phyloP scores from a whole-genome alignment of 208 protist genomes.

The Acanthamoeba healyi region DNA sequence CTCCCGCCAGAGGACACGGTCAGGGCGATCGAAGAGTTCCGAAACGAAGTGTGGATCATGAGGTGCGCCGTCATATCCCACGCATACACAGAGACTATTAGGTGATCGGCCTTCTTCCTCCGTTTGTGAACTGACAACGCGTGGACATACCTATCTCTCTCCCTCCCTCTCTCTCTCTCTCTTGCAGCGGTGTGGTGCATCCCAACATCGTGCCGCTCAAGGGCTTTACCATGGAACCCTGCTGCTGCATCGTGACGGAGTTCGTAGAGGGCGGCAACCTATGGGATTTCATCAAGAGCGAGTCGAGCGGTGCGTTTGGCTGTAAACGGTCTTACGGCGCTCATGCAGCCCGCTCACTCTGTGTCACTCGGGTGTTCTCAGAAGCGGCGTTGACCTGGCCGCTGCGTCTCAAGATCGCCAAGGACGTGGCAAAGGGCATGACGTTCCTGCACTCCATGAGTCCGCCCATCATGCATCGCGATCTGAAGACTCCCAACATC shows the following conservation, averaged over 20 bases:
- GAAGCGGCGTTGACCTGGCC: conserved; percentile 9
- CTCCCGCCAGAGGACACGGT: conserved; percentile 26
- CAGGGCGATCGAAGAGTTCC: conserved; percentile 52
- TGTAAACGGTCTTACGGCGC: too few relatives aligned
- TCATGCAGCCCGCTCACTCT: too few relatives aligned
- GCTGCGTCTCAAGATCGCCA: conserved; percentile 79
- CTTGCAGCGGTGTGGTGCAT: conserved; percentile 67
- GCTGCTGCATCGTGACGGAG: conserved; percentile 68
- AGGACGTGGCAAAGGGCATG: conserved; percentile 84
- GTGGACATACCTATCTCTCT: too few relatives aligned
- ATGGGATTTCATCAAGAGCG: conserved; percentile 27
- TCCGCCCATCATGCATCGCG: conserved; percentile 83
- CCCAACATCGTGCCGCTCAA: conserved; percentile 65
- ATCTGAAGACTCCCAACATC: conserved; percentile 84
- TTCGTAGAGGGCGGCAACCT: conserved; percentile 52
- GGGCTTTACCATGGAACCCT: conserved; percentile 62
- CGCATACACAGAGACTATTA: background rate
- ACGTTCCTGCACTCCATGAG: conserved; percentile 78
- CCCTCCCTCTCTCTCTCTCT: too few relatives aligned
- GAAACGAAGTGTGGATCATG: conserved; percentile 69
- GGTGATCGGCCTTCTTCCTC: background rate
- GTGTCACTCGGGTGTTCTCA: background rate
- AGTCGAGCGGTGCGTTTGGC: background rate
- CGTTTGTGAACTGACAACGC: too few relatives aligned
- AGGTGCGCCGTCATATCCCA: background rate